Evolutionary conservation across 208 protist species (phyloP), one percentile per base, ranked within the genome.

Genomic region (Leishmania guyanensis): DNA sequence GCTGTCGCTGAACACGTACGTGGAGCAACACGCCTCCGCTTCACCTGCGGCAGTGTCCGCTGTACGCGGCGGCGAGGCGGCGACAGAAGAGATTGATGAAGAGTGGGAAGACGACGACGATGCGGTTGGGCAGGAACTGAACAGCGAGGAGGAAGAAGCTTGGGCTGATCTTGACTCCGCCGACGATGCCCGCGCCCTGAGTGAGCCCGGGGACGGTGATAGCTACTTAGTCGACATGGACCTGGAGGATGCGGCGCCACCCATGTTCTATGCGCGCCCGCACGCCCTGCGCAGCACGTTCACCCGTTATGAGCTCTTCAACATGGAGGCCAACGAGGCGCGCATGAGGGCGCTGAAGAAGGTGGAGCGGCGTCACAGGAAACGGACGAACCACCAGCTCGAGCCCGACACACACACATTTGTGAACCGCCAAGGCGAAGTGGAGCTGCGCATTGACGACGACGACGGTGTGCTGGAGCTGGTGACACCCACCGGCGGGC

Each of bases 401-500:
- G 92, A 95, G 62, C 90, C 88, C 3, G 91, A 92, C 69, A 80
- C 82, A 51, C 89, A 92, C 72, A 94, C 89, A 0, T 96, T 97
- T 79, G 79, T 97, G 48, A 95, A 96, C 79, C 77, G 84, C 3
- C 88, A 92, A 17, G 94, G 94, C 0, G 92, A 96, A 78, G 91
- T 96, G 73, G 93, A 97, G 88, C 89, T 98, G 36, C 81, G 88
- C 58, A 91, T 98, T 68, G 92, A 96, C 75, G 93, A 97, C 71
- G 95, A 98, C 71, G 95, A 98, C 78, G 92, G 93, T 39, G 91
- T 98, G 77, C 68, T 97, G 75, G 89, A 94, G 77, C 75, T 96
- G 29, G 89, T 90, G 54, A 82, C 79, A 22, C 51, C 76, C 26
- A 75, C 70, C 12, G 75, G 79, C 5, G 81, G 75, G 6, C 82